Percentiles rank a stretch among this genome's conserved stretches.
Evolutionary conservation across 345 rosid genomes (phyloP).

Genomic region (Atalantia buxifolia): DNA sequence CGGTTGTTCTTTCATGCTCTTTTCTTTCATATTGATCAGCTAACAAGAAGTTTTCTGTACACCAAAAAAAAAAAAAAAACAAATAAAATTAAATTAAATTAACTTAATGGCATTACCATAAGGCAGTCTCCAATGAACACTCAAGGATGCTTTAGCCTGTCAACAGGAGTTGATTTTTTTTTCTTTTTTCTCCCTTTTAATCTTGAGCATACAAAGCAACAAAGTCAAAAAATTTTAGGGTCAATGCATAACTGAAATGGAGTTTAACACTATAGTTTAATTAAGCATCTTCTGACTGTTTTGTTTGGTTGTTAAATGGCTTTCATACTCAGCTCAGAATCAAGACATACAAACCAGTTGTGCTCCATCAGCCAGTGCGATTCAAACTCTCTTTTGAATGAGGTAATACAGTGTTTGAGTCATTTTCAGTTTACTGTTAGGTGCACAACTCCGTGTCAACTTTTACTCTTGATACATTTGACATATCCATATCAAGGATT

Average conservation of each 20-base stretch:
- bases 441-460: not conserved
- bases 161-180: not conserved
- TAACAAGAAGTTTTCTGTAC: not conserved
- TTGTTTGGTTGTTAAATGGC: slow-evolving; percentile 21
- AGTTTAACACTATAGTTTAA: not conserved
- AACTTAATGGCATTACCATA: not conserved
- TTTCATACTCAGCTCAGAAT: slow-evolving; percentile 57
- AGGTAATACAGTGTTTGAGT: slow-evolving; percentile 38
- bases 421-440: not conserved
- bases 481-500: not conserved
- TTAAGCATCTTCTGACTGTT: slow-evolving; percentile 10
- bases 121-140: not conserved
- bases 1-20: not conserved
- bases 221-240: not conserved
- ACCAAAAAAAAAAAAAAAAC: too few relatives aligned
- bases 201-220: not conserved
- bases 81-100: too few relatives aligned
- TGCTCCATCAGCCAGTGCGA: slow-evolving; percentile 94
- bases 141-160: not conserved
- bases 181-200: not conserved
- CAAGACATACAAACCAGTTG: slow-evolving; percentile 77
- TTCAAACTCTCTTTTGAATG: slow-evolving; percentile 81
- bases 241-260: not conserved
- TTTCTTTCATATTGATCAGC: not conserved
- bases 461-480: too few relatives aligned